A percentile compares a stretch with the other conserved stretches of the same genome.
Evolutionary conservation across 768 basidiomycete genomes (phyloP).

Genomic region (Calvatia gigantea): DNA sequence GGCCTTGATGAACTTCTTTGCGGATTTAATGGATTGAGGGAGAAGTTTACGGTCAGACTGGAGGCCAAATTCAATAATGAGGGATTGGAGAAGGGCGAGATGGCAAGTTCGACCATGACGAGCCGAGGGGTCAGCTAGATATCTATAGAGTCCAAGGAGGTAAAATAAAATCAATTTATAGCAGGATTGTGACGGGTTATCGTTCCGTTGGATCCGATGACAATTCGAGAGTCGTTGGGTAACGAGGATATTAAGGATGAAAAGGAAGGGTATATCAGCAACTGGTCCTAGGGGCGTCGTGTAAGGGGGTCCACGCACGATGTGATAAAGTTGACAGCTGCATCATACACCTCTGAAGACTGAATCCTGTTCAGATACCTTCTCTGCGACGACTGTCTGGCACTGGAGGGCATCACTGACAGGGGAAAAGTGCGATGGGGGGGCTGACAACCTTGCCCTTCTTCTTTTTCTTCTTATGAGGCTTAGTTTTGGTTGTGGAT

Average conservation of each 20-base stretch:
- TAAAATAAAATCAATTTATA: too few relatives aligned
- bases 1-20: slow-evolving; percentile 64
- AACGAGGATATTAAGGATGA: background rate
- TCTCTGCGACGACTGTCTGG: slow-evolving; percentile 29
- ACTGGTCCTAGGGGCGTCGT: background rate
- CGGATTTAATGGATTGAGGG: slow-evolving; percentile 60
- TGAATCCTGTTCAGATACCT: slow-evolving; percentile 21
- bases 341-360: slow-evolving; percentile 45
- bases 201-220: too few relatives aligned
- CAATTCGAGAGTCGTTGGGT: background rate
- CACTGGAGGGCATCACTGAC: slow-evolving; percentile 42
- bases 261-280: slow-evolving; percentile 3
- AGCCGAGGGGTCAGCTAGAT: slow-evolving; percentile 47
- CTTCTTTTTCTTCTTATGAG: slow-evolving; percentile 16
- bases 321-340: slow-evolving; percentile 58
- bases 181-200: too few relatives aligned
- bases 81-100: slow-evolving; percentile 64
- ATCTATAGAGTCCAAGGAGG: slow-evolving; percentile 30
- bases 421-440: slow-evolving; percentile 21
- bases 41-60: slow-evolving; percentile 37
- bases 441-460: too few relatives aligned
- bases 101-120: slow-evolving; percentile 40
- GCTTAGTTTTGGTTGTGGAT: slow-evolving; percentile 16
- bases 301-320: slow-evolving; percentile 42
- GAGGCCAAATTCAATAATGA: slow-evolving; percentile 77